phyloP scores from a whole-genome alignment of 306 rosid genomes.

The Potentilla sterilis region DNA sequence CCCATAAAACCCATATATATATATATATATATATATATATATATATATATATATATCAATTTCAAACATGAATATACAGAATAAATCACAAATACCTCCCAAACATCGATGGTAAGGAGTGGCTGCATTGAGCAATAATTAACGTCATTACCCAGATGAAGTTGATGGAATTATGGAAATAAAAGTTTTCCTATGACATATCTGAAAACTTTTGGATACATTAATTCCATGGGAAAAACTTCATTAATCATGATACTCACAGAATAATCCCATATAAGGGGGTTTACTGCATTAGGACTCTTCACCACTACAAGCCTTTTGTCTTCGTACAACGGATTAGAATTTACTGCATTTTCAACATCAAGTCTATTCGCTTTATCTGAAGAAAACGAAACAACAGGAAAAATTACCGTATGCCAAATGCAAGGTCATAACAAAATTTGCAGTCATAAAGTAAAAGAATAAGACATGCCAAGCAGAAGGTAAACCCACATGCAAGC shows the following conservation, averaged over 20 bases:
- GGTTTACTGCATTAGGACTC: slow-evolving; percentile 88
- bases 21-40: not conserved
- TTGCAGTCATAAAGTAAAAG: slow-evolving; percentile 10
- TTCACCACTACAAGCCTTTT: slow-evolving; percentile 69
- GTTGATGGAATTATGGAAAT: not conserved
- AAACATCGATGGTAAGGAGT: slow-evolving; percentile 82
- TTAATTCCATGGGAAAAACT: no score
- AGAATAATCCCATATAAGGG: slow-evolving; percentile 68
- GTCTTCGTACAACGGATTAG: slow-evolving; percentile 63
- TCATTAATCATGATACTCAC: slow-evolving; percentile 41
- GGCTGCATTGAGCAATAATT: slow-evolving; percentile 61
- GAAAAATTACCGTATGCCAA: not conserved
- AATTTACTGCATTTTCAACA: slow-evolving; percentile 71
- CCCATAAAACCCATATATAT: not conserved
- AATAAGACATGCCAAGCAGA: not conserved
- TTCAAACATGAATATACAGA: slow-evolving; percentile 13
- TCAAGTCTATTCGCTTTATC: slow-evolving; percentile 67
- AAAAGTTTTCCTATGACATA: not conserved
- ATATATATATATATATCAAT: not conserved
- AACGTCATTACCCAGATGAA: slow-evolving; percentile 16
- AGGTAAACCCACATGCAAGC: slow-evolving; percentile 75
- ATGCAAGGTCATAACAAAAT: slow-evolving; percentile 7
- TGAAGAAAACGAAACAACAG: slow-evolving; percentile 16
- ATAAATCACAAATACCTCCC: slow-evolving; percentile 68
- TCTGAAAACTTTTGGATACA: not conserved